Evolutionary conservation across 2,329 filamentous ascomycete genomes (phyloP).

Genomic region (Simplicillium aogashimaense): DNA sequence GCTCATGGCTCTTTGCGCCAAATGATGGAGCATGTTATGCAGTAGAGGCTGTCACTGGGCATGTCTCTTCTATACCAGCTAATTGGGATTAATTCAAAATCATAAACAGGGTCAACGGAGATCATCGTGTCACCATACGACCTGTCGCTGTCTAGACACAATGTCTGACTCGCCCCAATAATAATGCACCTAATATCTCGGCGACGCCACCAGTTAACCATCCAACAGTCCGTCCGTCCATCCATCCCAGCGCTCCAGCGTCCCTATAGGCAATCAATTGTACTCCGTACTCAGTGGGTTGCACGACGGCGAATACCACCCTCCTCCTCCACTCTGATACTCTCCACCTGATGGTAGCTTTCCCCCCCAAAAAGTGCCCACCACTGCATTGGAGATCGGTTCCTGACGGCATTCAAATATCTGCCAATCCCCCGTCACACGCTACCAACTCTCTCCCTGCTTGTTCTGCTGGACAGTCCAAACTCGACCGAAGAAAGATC

Average conservation of each 20-base stretch:
- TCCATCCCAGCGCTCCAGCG: background rate
- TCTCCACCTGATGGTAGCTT: conserved; percentile 1
- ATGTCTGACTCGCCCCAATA: background rate
- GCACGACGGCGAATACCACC: conserved; percentile 9
- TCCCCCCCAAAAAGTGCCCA: background rate
- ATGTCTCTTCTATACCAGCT: no score
- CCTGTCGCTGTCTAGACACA: background rate
- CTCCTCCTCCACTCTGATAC: conserved; percentile 7
- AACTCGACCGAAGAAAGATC: no score
- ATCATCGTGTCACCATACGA: background rate
- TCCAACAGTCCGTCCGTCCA: background rate
- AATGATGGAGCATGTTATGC: no score
- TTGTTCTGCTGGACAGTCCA: background rate
- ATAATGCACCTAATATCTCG: no score
- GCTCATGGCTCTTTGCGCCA: no score
- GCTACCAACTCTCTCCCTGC: conserved; percentile 2
- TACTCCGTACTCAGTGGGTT: background rate
- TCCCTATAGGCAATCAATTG: background rate
- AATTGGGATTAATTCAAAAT: no score
- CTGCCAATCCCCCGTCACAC: conserved; percentile 5
- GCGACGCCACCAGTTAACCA: no score
- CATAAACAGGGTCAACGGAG: no score
- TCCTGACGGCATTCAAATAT: conserved; percentile 6
- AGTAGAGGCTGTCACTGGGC: no score
- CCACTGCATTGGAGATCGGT: background rate